Evolutionary conservation across 306 rosid genomes (phyloP), one percentile per base, ranked within the genome.

Genomic region (Quercus aquifolioides): DNA sequence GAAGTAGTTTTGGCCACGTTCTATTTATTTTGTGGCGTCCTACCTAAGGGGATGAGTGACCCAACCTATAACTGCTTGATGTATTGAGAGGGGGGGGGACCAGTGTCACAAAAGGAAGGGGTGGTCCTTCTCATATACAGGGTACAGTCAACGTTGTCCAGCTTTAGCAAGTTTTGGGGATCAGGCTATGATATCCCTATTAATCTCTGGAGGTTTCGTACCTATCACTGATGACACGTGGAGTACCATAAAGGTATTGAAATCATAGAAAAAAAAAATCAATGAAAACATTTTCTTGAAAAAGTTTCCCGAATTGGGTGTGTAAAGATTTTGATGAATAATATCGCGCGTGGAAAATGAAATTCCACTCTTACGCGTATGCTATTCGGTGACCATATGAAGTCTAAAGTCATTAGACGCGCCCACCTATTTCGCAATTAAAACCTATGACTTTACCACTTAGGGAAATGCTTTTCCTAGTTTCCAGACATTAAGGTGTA

Each of bases 121-220:
- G 80, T 26, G 77, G 86, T 69, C 80, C 83, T 72, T 54, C 54
- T 1, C 19, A 12, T 4, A 9, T 5, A n/a, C n/a, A n/a, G n/a
- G n/a, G 17, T 30, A 55, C 76, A 2, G 84, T 74, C 72, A 57
- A 67, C 74, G 41, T 71, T 57, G 78, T 74, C 73, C 20, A 71
- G 30, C 62, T 49, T 13, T 13, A 0, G 15, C 49, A 31, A 21
- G 52, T 75, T 25, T 71, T 26, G 71, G 51, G 51, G 35, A 73
- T 73, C 65, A 20, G 35, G 18, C 57, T 73, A 63, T 60, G 75
- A 71, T 64, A 11, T 15, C 65, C 56, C 72, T 78, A 59, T 80
- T 71, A 80, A 63, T 74, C 18, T 13, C 11, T 69, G 20, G 51
- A 58, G 20, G 35, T 41, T 5, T 43, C 19, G 0, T 0, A 5